phyloP scores from a whole-genome alignment of 2,329 filamentous ascomycete species.

The Scedosporium dehoogii region DNA sequence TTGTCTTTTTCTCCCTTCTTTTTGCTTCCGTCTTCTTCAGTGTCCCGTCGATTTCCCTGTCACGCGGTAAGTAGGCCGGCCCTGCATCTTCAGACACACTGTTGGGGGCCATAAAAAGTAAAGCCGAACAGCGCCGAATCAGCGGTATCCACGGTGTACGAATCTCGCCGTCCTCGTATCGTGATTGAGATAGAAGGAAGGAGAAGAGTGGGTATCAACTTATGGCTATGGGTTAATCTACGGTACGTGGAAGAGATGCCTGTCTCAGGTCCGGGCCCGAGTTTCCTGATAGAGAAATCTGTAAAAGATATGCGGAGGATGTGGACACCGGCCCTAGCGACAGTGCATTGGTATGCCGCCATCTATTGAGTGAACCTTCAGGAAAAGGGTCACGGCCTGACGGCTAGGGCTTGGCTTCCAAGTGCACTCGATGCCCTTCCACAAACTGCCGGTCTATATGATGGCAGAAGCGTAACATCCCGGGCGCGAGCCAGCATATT shows the following conservation, averaged over 20 bases:
- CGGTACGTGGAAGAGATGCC: not conserved
- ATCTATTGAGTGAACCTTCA: not conserved
- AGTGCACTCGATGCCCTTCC: not conserved
- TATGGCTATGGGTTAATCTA: not conserved
- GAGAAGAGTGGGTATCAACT: not conserved
- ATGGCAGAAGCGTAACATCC: not conserved
- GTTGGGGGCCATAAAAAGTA: not conserved
- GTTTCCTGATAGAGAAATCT: not conserved
- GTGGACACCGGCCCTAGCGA: not conserved
- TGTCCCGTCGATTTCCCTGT: not conserved
- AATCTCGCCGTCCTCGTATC: not conserved
- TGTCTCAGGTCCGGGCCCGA: not conserved
- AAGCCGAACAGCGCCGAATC: not conserved
- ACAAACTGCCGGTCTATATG: not conserved
- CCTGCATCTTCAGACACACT: not conserved
- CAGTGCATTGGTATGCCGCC: not conserved
- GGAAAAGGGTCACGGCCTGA: not conserved
- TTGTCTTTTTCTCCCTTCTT: not conserved
- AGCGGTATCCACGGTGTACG: not conserved
- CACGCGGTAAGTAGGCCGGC: not conserved
- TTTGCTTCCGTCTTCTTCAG: not conserved
- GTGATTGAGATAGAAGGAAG: not conserved
- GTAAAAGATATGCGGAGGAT: too few species aligned
- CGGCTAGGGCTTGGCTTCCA: not conserved
- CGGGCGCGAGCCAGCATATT: not conserved